Conservation (phyloP, 2,329 filamentous ascomycete species). For the Teratosphaeria destructans region DNA sequence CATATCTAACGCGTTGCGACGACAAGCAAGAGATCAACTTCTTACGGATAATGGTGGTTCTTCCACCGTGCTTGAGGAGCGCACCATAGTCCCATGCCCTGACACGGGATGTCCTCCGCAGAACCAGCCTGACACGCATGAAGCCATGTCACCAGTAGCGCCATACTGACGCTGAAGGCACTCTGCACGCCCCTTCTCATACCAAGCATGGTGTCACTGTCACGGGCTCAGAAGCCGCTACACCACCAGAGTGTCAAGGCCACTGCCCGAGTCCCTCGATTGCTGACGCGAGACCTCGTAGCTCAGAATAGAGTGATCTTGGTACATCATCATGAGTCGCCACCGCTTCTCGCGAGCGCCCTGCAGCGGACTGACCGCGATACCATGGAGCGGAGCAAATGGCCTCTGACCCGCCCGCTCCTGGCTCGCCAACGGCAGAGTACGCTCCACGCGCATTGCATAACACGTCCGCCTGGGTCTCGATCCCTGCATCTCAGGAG, state of each 20-base stretch:
- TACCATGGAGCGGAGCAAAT: slow-evolving; percentile 49
- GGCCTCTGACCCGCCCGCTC: slow-evolving; percentile 38
- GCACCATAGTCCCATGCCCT: too few relatives aligned
- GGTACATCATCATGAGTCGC: slow-evolving; percentile 61
- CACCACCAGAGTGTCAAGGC: slow-evolving; percentile 1
- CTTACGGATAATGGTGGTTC: not conserved
- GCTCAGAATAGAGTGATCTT: slow-evolving; percentile 57
- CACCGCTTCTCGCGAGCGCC: slow-evolving; percentile 42
- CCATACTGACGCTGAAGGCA: not conserved
- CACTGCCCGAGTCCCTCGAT: slow-evolving; percentile 8
- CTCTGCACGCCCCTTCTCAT: not conserved
- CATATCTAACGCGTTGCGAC: not conserved
- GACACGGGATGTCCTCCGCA: not conserved
- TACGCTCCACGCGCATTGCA: slow-evolving; percentile 45
- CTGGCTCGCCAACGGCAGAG: slow-evolving; percentile 46
- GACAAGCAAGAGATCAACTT: not conserved
- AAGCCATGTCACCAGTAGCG: too few relatives aligned
- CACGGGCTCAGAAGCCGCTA: not conserved
- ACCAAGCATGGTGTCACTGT: too few relatives aligned
- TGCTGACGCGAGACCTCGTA: slow-evolving; percentile 49
- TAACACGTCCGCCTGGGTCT: slow-evolving; percentile 20
- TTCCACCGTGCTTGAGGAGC: too few relatives aligned
- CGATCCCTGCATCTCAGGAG: slow-evolving; percentile 5
- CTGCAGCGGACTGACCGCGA: slow-evolving; percentile 57
- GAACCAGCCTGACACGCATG: not conserved